Percentiles rank a stretch among this genome's conserved stretches.
Evolutionary conservation across 2,329 filamentous ascomycete genomes (phyloP).

Genomic region (Beauveria sp.): DNA sequence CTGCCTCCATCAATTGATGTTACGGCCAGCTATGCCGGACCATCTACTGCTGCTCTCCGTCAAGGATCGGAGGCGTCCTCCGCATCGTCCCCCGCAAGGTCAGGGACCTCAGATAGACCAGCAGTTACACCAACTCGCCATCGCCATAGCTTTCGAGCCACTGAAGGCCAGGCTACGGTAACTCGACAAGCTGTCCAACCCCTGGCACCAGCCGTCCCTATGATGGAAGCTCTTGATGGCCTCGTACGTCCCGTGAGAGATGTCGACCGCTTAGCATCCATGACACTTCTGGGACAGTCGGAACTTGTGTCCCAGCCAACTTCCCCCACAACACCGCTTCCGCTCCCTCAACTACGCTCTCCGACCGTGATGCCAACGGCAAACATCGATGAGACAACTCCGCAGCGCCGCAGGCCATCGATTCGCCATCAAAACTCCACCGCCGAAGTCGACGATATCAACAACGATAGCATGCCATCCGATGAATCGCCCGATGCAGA

Average conservation of each 20-base stretch:
- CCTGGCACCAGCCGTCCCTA: slow-evolving; percentile 57
- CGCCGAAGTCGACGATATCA: slow-evolving; percentile 80
- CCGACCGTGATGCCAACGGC: slow-evolving; percentile 47
- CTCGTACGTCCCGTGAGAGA: slow-evolving; percentile 79
- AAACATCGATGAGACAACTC: slow-evolving; percentile 42
- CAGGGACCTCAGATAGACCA: slow-evolving; percentile 14
- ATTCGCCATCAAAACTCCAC: slow-evolving; percentile 88
- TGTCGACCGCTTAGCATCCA: slow-evolving; percentile 74
- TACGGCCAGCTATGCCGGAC: slow-evolving; percentile 35
- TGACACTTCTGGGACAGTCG: slow-evolving; percentile 61
- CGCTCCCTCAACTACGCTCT: slow-evolving; percentile 52
- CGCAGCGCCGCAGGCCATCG: slow-evolving; percentile 65
- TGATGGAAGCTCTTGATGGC: slow-evolving; percentile 61
- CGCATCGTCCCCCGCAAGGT: slow-evolving; percentile 9
- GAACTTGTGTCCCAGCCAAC: slow-evolving; percentile 81
- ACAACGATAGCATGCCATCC: slow-evolving; percentile 74
- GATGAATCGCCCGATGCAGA: slow-evolving; percentile 70
- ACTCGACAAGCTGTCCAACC: slow-evolving; percentile 49
- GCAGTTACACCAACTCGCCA: slow-evolving; percentile 31
- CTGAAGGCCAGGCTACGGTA: slow-evolving; percentile 39
- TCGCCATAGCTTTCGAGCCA: slow-evolving; percentile 42
- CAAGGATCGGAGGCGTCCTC: slow-evolving; percentile 17
- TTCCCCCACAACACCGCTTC: slow-evolving; percentile 78
- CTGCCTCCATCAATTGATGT: slow-evolving; percentile 65
- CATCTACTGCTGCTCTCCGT: slow-evolving; percentile 24